A percentile compares a stretch with the other conserved stretches of the same genome.
phyloP scores from a whole-genome alignment of 192 early-diverging fungal genomes.

The Chytriomyces sp. region DNA sequence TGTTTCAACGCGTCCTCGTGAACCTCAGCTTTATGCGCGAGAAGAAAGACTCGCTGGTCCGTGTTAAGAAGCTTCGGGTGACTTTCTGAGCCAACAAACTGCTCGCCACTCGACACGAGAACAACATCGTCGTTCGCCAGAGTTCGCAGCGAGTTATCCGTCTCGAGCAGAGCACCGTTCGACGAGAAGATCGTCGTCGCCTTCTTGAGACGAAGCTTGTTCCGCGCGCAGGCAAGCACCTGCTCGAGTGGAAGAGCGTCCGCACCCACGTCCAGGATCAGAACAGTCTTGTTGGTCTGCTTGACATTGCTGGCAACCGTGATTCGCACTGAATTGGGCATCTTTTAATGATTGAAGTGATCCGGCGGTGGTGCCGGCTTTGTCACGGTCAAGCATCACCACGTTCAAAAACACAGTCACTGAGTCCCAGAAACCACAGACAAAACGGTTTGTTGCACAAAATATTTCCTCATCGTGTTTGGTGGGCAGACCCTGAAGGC shows the following conservation, averaged over 20 bases:
- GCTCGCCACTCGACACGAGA: slow-evolving; percentile 55
- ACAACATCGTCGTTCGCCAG: slow-evolving; percentile 46
- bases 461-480: too few relatives aligned
- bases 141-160: slow-evolving; percentile 20
- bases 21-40: slow-evolving; percentile 46
- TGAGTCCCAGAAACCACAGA: too few relatives aligned
- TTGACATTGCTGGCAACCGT: slow-evolving; percentile 56
- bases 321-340: too few relatives aligned
- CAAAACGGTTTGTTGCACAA: too few relatives aligned
- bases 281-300: slow-evolving; percentile 42
- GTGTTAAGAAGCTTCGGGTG: neutral
- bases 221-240: slow-evolving; percentile 50
- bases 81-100: slow-evolving; percentile 43
- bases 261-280: slow-evolving; percentile 42
- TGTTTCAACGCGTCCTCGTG: slow-evolving; percentile 50
- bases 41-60: slow-evolving; percentile 4
- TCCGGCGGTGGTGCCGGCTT: too few relatives aligned
- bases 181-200: slow-evolving; percentile 44
- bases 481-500: too few relatives aligned
- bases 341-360: too few relatives aligned
- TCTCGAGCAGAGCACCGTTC: slow-evolving; percentile 30
- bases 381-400: too few relatives aligned
- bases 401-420: too few relatives aligned
- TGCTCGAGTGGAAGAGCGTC: slow-evolving; percentile 25
- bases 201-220: slow-evolving; percentile 58